Conservation (phyloP, 2,329 filamentous ascomycete species). For the Rasamsonia emersonii region DNA sequence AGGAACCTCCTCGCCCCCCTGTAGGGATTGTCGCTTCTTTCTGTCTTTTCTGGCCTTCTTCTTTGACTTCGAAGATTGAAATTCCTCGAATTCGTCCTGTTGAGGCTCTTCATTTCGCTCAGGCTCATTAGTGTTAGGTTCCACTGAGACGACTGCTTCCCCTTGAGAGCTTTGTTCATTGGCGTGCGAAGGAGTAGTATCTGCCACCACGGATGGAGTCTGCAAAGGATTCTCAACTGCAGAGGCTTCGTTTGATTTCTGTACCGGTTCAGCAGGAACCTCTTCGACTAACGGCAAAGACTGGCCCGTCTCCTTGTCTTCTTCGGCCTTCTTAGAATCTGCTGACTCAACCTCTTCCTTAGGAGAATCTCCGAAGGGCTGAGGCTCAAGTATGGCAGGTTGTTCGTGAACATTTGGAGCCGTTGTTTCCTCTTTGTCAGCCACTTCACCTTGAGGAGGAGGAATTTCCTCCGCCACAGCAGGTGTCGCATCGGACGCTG, state of each 20-base stretch:
- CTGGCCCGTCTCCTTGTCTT: constrained; percentile 31
- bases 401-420: background rate
- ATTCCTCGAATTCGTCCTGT: constrained; percentile 7
- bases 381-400: too few relatives aligned
- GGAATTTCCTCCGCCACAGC: constrained; percentile 1
- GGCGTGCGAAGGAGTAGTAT: too few relatives aligned
- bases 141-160: too few relatives aligned
- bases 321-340: constrained; percentile 36
- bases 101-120: background rate
- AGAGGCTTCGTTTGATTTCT: constrained; percentile 1
- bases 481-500: constrained; percentile 2
- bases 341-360: too few relatives aligned
- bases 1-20: constrained; percentile 14
- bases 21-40: constrained; percentile 19
- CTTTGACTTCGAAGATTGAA: constrained; percentile 14
- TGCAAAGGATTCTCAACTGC: too few relatives aligned
- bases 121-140: background rate
- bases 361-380: too few relatives aligned
- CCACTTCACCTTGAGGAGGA: constrained; percentile 7
- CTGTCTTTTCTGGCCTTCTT: constrained; percentile 36
- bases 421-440: background rate
- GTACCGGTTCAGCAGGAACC: background rate
- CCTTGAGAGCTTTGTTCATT: too few relatives aligned
- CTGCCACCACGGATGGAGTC: background rate
- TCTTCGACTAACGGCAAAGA: constrained; percentile 15